phyloP scores from a whole-genome alignment of 371 early-diverging fungal genomes.

The Nosema muscidifuracis region DNA sequence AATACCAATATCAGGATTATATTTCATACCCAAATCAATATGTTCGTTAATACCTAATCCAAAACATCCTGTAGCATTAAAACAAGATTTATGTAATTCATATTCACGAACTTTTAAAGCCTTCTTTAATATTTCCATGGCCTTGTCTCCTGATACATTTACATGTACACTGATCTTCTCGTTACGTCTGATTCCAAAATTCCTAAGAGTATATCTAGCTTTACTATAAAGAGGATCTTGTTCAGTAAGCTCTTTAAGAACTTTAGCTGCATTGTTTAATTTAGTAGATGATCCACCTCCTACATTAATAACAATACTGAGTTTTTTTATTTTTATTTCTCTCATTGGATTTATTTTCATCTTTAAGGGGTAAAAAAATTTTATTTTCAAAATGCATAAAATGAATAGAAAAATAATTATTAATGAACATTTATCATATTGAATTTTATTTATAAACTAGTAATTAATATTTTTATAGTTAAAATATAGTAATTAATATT shows the following conservation, averaged over 20 bases:
- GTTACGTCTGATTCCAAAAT: conserved; percentile 99
- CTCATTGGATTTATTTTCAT: conserved; percentile 76
- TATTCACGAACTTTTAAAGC: conserved; percentile 99
- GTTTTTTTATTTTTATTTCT: conserved; percentile 92
- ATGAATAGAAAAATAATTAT: too few relatives aligned
- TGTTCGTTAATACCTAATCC: conserved; percentile 99
- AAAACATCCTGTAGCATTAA: conserved; percentile 94
- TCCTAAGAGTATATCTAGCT: conserved; percentile 97
- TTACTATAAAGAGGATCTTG: conserved; percentile 97
- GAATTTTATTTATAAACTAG: too few relatives aligned
- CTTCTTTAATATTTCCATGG: conserved; percentile 90
- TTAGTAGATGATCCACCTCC: conserved; percentile 97
- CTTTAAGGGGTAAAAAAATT: background rate
- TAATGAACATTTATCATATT: too few relatives aligned
- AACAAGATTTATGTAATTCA: conserved; percentile 86
- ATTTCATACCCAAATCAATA: conserved; percentile 99
- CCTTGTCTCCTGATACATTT: conserved; percentile 90
- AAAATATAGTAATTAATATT: too few relatives aligned
- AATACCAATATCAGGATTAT: conserved; percentile 90
- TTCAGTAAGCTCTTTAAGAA: conserved; percentile 97
- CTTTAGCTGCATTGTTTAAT: conserved; percentile 98
- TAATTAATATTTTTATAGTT: too few relatives aligned
- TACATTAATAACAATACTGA: conserved; percentile 92
- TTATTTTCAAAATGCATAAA: too few relatives aligned
- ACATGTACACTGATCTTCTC: conserved; percentile 98